These are phyloP conservation scores for Entamoeba histolytica DNA, from an alignment of 208 protist species.

Conservation along the genomic window DNA sequence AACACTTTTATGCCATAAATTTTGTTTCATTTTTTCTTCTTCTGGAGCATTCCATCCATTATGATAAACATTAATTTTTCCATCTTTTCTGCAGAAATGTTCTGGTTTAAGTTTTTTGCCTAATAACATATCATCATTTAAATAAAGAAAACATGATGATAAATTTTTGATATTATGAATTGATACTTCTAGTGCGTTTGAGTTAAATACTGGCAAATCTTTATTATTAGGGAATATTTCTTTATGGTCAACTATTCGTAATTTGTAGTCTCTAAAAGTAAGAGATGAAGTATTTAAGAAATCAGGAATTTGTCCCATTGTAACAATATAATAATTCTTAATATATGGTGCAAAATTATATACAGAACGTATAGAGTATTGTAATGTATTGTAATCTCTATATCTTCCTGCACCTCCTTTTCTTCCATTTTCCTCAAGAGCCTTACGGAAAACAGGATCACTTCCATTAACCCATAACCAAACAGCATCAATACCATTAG, in stretches of 20 bases:
- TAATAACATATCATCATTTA: not conserved
- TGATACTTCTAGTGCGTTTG: not conserved
- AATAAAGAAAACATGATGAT: not conserved
- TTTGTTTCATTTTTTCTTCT: not conserved
- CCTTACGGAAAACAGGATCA: not conserved
- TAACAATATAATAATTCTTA: not conserved
- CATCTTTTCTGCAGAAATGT: not conserved
- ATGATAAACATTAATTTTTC: not conserved
- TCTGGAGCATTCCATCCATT: not conserved
- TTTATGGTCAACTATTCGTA: not conserved
- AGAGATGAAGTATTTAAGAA: not conserved
- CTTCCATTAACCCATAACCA: not conserved
- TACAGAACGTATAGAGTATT: not conserved
- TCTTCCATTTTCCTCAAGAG: not conserved
- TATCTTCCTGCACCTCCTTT: not conserved
- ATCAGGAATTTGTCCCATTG: not conserved
- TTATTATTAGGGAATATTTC: not conserved
- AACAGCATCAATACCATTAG: not conserved
- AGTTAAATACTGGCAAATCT: not conserved
- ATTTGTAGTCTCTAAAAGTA: not conserved
- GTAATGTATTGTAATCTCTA: not conserved
- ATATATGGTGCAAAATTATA: not conserved
- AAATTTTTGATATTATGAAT: not conserved
- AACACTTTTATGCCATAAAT: not conserved
- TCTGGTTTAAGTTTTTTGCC: not conserved